Percentiles rank a stretch among this genome's conserved stretches.
These are phyloP conservation scores for Leonotis leonurus DNA, from an alignment of 257 asterid genomes.

Conservation along the genomic window DNA sequence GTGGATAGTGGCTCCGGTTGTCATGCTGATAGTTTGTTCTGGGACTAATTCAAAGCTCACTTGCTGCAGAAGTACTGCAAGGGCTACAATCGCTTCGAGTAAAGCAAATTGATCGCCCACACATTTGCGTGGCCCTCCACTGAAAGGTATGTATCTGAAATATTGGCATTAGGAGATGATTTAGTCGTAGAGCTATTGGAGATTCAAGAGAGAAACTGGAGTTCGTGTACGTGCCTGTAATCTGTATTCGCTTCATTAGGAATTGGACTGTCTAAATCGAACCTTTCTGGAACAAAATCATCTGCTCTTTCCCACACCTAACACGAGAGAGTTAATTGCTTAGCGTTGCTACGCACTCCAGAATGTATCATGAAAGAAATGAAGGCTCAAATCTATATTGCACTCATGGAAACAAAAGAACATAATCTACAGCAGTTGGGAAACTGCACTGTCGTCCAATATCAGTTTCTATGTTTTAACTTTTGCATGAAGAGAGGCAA, in stretches of 20 bases:
- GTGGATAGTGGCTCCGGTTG: constrained; percentile 98
- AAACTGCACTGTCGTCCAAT: no score
- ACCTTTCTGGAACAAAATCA: constrained; percentile 82
- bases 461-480: no score
- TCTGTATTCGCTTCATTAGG: constrained; percentile 94
- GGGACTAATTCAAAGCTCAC: constrained; percentile 65
- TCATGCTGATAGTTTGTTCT: constrained; percentile 82
- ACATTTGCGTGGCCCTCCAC: constrained; percentile 97
- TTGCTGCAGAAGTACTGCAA: constrained; percentile 68
- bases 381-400: no score
- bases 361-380: no score
- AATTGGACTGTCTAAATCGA: constrained; percentile 56
- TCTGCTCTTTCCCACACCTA: constrained; percentile 97
- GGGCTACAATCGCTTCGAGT: constrained; percentile 78
- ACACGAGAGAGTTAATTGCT: constrained; percentile 4
- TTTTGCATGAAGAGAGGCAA: no score
- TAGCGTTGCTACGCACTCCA: no score
- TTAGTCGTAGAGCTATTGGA: neutral
- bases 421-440: no score
- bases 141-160: constrained; percentile 77
- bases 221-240: constrained; percentile 40
- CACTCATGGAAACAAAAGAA: no score
- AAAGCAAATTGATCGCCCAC: constrained; percentile 96
- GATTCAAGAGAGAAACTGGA: neutral
- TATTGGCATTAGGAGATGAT: neutral